Evolutionary conservation across 1,284 basidiomycete species (phyloP), one percentile per base, ranked within the genome.

Genomic region (Microbotryomycetes sp.): DNA sequence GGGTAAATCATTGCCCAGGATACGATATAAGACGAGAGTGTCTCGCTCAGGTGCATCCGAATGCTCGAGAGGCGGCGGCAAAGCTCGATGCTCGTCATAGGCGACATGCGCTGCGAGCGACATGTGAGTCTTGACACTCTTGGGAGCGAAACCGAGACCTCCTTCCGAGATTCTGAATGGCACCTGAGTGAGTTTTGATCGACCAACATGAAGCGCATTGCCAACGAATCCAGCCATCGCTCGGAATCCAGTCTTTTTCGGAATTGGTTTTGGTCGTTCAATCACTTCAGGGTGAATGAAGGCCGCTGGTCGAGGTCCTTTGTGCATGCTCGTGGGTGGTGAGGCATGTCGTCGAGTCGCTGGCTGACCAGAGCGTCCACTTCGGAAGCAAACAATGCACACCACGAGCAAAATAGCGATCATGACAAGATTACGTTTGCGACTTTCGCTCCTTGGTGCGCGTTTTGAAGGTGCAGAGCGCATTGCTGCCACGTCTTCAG

Each of bases 1-100:
- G 16, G 73, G 73, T 6, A 74, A 62, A 56, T 74, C 73, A 64
- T 74, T 74, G 58, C 73, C 73, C 36, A 74, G 63, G 55, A 74
- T 73, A 14, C 73, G 67, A 56, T 74, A 74, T 14, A 74, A 60
- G 7, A 73, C 67, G 25, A 74, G 62, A 4, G 72, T 71, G 62
- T 74, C 72, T 49, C 73, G 68, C 30, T 74, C 58, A 14, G 72
- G 70, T 5, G 45, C 63, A 32, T 61, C 65, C 9, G 57, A 56
- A 29, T 69, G 68, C 16, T 65, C 52, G 45, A 60, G 45, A 3
- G 68, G 65, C 4, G 67, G 67, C 25, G 65, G 65, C 4, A 64
- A 57, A 3, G 67, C 65, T 4, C 64, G 45, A 36, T 60, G 65
- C 15, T 66, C 62, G 46, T 58, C 49, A 46, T 62, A 69, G n/a